Conservation (phyloP, 805 yeast species). For the Nakazawaea siamensis region DNA sequence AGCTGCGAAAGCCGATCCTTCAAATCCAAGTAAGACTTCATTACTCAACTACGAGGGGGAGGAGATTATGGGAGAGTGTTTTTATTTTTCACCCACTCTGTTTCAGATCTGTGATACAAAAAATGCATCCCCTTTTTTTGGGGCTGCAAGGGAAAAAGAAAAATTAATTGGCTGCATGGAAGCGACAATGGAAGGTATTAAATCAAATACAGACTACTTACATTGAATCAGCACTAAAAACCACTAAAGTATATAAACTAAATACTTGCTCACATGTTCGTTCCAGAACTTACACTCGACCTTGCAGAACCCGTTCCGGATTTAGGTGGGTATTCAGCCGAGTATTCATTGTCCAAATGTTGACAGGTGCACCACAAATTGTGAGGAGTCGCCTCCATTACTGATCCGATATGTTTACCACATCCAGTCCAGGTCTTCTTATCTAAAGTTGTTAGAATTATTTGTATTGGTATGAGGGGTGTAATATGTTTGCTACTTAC, state of each 20-base stretch:
- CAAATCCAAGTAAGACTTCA: constrained; percentile 32
- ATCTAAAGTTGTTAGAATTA: constrained; percentile 16
- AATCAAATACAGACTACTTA: no score
- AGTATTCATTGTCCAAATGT: constrained; percentile 29
- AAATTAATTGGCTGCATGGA: no score
- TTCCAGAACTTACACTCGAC: constrained; percentile 20
- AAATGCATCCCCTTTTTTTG: no score
- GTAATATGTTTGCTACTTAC: constrained; percentile 9
- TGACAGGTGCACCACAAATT: constrained; percentile 43
- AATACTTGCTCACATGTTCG: constrained; percentile 2
- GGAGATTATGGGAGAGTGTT: no score
- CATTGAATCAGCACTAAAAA: no score
- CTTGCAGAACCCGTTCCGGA: constrained; percentile 56
- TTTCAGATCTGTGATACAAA: no score
- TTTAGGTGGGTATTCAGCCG: constrained; percentile 45
- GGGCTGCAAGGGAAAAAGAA: no score
- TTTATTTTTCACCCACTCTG: no score
- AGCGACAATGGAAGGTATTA: no score
- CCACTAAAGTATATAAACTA: no score
- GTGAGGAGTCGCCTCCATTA: constrained; percentile 44
- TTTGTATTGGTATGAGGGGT: neutral
- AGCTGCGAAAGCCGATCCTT: constrained; percentile 53
- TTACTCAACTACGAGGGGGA: no score
- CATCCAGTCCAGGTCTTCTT: constrained; percentile 62
- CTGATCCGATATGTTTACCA: constrained; percentile 42